Conservation (phyloP, 2,329 filamentous ascomycete species). For the Cordyceps javanica region DNA sequence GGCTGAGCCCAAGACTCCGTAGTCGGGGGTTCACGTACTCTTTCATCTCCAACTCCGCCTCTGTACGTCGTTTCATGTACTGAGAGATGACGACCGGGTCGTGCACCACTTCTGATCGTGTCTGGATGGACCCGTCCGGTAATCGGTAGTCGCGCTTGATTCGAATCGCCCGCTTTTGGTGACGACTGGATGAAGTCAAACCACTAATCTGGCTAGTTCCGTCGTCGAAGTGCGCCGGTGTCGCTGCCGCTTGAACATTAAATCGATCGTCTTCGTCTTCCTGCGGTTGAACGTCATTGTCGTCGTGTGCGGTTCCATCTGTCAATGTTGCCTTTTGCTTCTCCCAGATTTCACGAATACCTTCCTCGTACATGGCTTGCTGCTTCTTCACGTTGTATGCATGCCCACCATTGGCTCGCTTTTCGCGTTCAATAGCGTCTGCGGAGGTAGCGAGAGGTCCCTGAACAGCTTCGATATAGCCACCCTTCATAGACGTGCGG, state of each 20-base stretch:
- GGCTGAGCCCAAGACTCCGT: neutral
- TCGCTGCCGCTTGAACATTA: slow-evolving; percentile 63
- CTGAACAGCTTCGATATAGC: slow-evolving; percentile 76
- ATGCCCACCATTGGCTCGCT: slow-evolving; percentile 86
- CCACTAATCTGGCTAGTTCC: slow-evolving; percentile 73
- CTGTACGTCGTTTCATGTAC: slow-evolving; percentile 73
- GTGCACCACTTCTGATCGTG: slow-evolving; percentile 62
- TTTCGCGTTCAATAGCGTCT: slow-evolving; percentile 80
- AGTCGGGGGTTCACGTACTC: slow-evolving; percentile 48
- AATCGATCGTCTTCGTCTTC: slow-evolving; percentile 62
- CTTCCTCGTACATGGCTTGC: slow-evolving; percentile 84
- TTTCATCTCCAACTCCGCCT: slow-evolving; percentile 64
- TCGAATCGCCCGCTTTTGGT: slow-evolving; percentile 58
- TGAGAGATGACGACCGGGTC: slow-evolving; percentile 84
- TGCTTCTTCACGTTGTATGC: slow-evolving; percentile 97
- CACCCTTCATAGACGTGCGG: slow-evolving; percentile 97
- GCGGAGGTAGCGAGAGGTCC: slow-evolving; percentile 62
- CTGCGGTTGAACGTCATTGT: slow-evolving; percentile 51
- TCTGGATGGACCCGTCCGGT: slow-evolving; percentile 46
- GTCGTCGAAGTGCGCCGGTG: slow-evolving; percentile 68
- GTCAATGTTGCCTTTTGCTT: slow-evolving; percentile 75
- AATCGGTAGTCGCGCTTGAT: slow-evolving; percentile 61
- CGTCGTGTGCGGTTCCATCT: slow-evolving; percentile 62
- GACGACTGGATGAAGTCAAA: slow-evolving; percentile 58
- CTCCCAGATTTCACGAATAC: slow-evolving; percentile 88